Conservation (phyloP, 805 yeast genomes). For the Novakomyces olei region DNA sequence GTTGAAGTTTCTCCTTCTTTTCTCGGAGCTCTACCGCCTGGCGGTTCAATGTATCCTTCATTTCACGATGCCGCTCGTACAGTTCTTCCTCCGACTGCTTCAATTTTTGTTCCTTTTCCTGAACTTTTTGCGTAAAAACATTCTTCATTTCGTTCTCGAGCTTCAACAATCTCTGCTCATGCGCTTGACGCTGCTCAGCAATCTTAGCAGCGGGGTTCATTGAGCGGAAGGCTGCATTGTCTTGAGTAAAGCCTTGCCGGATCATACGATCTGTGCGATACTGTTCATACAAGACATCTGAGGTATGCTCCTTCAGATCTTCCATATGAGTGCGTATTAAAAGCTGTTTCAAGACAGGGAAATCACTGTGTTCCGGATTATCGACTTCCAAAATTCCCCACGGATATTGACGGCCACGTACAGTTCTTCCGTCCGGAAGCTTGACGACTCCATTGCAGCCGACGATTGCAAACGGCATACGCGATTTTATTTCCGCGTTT, state of each 20-base stretch:
- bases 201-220: slow-evolving; percentile 56
- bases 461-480: slow-evolving; percentile 80
- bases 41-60: slow-evolving; percentile 79
- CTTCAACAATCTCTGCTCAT: slow-evolving; percentile 80
- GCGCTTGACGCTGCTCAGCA: slow-evolving; percentile 80
- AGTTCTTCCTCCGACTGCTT: slow-evolving; percentile 93
- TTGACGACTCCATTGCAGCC: slow-evolving; percentile 65
- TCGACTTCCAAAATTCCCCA: slow-evolving; percentile 94
- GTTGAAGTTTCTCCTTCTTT: too few relatives aligned
- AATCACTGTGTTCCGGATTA: slow-evolving; percentile 67
- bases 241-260: background rate
- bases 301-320: background rate
- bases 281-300: background rate
- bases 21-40: slow-evolving; percentile 74
- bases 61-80: slow-evolving; percentile 85
- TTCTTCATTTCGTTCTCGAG: slow-evolving; percentile 92
- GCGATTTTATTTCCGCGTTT: slow-evolving; percentile 40
- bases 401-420: slow-evolving; percentile 84
- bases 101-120: slow-evolving; percentile 89
- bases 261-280: too few relatives aligned
- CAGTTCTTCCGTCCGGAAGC: slow-evolving; percentile 48
- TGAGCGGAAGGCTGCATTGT: background rate
- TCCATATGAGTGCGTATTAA: background rate
- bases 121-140: slow-evolving; percentile 87
- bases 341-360: slow-evolving; percentile 40